A percentile compares a stretch with the other conserved stretches of the same genome.
These are phyloP conservation scores for Cryphonectria radicalis DNA, from an alignment of 2,329 filamentous ascomycete species.

Conservation along the genomic window DNA sequence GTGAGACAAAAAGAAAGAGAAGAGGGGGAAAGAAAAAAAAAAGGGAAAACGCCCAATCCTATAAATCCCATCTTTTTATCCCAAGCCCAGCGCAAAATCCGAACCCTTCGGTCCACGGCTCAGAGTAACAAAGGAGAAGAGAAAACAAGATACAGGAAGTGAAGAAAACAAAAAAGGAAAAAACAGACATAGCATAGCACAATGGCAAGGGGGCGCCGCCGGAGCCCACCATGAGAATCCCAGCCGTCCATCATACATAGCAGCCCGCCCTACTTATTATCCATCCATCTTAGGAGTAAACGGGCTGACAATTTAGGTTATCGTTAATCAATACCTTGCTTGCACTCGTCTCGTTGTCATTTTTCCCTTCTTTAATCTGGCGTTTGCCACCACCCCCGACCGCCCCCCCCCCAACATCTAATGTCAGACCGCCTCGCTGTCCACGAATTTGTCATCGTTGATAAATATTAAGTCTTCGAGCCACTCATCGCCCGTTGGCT, in stretches of 20 bases:
- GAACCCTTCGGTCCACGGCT: neutral
- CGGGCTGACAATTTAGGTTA: neutral
- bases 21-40: neutral
- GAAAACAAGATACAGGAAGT: neutral
- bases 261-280: neutral
- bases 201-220: neutral
- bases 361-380: too few species aligned
- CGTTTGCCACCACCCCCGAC: too few species aligned
- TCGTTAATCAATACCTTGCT: neutral
- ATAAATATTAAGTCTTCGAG: slow-evolving; percentile 28
- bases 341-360: neutral
- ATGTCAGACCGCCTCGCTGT: slow-evolving; percentile 17
- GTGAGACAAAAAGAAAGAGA: neutral
- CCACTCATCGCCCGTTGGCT: slow-evolving; percentile 28
- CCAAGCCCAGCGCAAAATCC: neutral
- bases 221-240: neutral
- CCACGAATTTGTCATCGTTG: slow-evolving; percentile 27
- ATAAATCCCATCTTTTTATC: neutral
- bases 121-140: neutral
- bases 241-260: neutral
- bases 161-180: neutral
- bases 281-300: neutral
- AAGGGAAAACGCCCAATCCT: neutral
- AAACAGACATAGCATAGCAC: neutral
- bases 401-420: neutral